A percentile compares a stretch with the other conserved stretches of the same genome.
phyloP scores from a whole-genome alignment of 2,329 filamentous ascomycete species.

The Fusarium coffeatum region DNA sequence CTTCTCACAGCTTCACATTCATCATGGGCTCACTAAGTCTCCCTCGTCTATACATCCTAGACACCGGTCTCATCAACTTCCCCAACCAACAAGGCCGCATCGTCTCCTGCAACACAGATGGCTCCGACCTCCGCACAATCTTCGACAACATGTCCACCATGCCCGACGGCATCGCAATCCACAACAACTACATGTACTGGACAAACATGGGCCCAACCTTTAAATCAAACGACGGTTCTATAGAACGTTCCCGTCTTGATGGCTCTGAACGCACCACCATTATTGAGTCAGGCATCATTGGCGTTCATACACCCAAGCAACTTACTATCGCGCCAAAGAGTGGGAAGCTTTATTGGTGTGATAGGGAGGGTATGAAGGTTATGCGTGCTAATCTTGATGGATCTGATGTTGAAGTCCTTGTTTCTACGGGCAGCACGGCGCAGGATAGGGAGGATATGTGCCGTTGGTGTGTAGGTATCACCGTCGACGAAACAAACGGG shows the following conservation, averaged over 20 bases:
- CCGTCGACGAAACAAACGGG: neutral
- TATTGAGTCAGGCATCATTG: neutral
- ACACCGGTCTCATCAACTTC: conserved; percentile 4
- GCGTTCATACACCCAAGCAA: neutral
- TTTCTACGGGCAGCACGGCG: neutral
- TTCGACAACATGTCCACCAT: conserved; percentile 3
- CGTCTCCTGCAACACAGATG: conserved; percentile 6
- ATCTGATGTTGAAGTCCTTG: neutral
- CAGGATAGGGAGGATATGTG: neutral
- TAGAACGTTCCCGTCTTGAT: neutral
- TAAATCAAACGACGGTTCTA: conserved; percentile 11
- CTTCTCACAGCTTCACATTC: too few species aligned
- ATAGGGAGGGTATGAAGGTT: conserved; percentile 16
- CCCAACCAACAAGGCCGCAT: conserved; percentile 1
- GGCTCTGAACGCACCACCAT: neutral
- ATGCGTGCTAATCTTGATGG: conserved; percentile 5
- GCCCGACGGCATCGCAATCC: conserved; percentile 6
- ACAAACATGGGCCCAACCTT: conserved; percentile 10
- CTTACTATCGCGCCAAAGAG: neutral
- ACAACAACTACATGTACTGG: conserved; percentile 5
- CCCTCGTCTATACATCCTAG: conserved; percentile 7
- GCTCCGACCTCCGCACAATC: neutral
- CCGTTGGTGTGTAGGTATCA: neutral
- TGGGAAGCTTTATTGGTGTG: conserved; percentile 14
- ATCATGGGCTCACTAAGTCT: neutral